Evolutionary conservation across 306 rosid species (phyloP).

Genomic region (Pterocarpus santalinus): DNA sequence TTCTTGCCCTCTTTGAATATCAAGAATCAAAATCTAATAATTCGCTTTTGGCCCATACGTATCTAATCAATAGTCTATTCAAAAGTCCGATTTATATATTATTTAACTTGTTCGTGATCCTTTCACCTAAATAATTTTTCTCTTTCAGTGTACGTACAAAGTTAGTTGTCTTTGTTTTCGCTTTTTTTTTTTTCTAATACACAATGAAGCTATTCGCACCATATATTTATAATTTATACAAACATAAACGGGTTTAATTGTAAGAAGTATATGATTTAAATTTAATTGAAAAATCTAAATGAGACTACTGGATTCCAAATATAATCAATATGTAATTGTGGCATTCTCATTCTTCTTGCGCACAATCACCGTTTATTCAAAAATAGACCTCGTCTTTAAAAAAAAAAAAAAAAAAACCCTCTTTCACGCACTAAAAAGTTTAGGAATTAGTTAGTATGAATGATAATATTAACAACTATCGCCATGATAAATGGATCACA

Average conservation of each 20-base stretch:
- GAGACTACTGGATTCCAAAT: not conserved
- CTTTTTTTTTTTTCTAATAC: not conserved
- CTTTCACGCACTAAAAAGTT: not conserved
- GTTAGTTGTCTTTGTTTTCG: not conserved
- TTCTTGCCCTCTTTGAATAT: not conserved
- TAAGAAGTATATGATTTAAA: too few species aligned
- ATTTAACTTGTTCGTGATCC: constrained; percentile 1
- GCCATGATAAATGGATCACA: not conserved
- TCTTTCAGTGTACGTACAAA: constrained; percentile 11
- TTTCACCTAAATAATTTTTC: not conserved
- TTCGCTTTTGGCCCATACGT: not conserved
- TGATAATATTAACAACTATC: not conserved
- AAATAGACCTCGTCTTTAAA: too few species aligned
- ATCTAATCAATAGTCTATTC: constrained; percentile 10
- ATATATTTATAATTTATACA: too few species aligned
- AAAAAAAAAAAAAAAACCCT: too few species aligned
- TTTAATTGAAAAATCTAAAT: too few species aligned
- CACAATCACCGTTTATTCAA: not conserved
- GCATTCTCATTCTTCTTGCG: not conserved
- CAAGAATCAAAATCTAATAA: constrained; percentile 14
- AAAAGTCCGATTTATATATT: not conserved
- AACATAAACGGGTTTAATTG: too few species aligned
- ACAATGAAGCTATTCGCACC: not conserved
- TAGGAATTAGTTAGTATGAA: not conserved
- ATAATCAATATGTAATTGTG: not conserved